Base-by-base conservation (phyloP, 345 rosid genomes). In the Erucastrum elatum region DNA sequence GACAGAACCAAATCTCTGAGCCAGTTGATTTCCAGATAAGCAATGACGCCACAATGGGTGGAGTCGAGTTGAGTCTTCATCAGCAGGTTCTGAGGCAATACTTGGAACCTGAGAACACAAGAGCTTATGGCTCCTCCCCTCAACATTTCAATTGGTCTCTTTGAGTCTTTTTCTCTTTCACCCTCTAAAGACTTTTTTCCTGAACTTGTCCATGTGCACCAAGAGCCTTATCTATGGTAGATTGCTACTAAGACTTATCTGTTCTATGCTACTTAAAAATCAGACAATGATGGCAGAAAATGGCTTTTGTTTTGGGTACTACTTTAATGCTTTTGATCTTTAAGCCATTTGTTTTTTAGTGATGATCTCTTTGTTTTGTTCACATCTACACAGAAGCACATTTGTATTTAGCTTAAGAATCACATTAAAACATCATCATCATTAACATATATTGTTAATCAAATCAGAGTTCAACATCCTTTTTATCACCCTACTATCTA, bases 101-200 rank as follows among this genome's bases (percentile, higher is more conserved):
- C 64, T 59, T 80, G 83, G 95, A 86, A 56, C 86, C 81, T 9
- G 90, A 90, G 69, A 87, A 84, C 68, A 37, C 92, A 61, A 84
- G 88, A 75, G 86, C 84, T 3, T 88, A 86, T 35, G 85, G 86
- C 79, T 65, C 80, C 34, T 79, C 82, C 26, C 49, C 85, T 64
- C 89, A 81, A 68, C 85, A 86, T 60, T 86, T 85, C 81, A 78
- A 90, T 77, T 91, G 93, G 93, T 86, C 91, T 13, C 96, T 89
- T 21, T 91, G 80, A 83, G 70, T 53, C 26, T 53, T 53, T 27
- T 12, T 44, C 29, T 59, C 60, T 60, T 79, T 49, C 80, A 49
- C 70, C 8, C 5, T 62, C 8, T 15, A 8, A 16, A 21, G 68
- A 59, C n/a, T 2, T 13, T 59, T 27, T 27, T 12, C 4, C 49